A percentile compares a stretch with the other conserved stretches of the same genome.
Conservation (phyloP, 2,329 filamentous ascomycete genomes). For the Ceratocystiopsis minuta region DNA sequence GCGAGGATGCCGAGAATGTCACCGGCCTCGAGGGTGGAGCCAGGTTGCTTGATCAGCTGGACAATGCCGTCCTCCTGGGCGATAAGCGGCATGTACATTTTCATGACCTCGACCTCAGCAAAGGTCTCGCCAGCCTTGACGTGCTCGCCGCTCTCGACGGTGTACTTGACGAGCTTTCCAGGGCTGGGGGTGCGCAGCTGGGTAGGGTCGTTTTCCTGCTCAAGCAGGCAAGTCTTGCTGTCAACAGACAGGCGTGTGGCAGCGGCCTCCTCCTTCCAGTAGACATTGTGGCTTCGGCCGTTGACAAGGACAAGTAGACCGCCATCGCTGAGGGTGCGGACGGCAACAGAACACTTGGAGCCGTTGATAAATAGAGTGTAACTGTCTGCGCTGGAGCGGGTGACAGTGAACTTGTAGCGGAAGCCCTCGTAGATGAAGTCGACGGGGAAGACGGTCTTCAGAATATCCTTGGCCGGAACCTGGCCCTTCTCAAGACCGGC, state of each 20-base stretch:
- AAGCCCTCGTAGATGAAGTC: constrained; percentile 97
- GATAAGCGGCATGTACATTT: constrained; percentile 99
- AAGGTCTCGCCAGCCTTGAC: constrained; percentile 83
- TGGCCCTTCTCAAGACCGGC: constrained; percentile 89
- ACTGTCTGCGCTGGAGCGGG: constrained; percentile 76
- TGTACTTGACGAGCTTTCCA: constrained; percentile 95
- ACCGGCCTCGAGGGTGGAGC: constrained; percentile 90
- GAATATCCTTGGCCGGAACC: constrained; percentile 85
- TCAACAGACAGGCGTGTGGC: constrained; percentile 92
- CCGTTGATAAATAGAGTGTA: constrained; percentile 99
- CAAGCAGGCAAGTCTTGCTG: constrained; percentile 91
- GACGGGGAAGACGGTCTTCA: constrained; percentile 93
- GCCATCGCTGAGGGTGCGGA: constrained; percentile 83
- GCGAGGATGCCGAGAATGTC: constrained; percentile 96
- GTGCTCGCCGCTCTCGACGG: constrained; percentile 87
- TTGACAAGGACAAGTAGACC: constrained; percentile 79
- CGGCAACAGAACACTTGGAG: constrained; percentile 84
- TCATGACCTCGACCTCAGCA: constrained; percentile 99
- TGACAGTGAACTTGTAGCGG: constrained; percentile 96
- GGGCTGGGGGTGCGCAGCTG: constrained; percentile 88
- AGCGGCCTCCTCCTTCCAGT: constrained; percentile 98
- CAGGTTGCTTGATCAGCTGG: constrained; percentile 97
- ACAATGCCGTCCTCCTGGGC: constrained; percentile 91
- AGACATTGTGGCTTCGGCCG: constrained; percentile 91
- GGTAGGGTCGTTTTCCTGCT: constrained; percentile 97